A percentile compares a stretch with the other conserved stretches of the same genome.
These are phyloP conservation scores for Cordyceps militaris DNA, from an alignment of 2,329 filamentous ascomycete genomes.

Conservation along the genomic window DNA sequence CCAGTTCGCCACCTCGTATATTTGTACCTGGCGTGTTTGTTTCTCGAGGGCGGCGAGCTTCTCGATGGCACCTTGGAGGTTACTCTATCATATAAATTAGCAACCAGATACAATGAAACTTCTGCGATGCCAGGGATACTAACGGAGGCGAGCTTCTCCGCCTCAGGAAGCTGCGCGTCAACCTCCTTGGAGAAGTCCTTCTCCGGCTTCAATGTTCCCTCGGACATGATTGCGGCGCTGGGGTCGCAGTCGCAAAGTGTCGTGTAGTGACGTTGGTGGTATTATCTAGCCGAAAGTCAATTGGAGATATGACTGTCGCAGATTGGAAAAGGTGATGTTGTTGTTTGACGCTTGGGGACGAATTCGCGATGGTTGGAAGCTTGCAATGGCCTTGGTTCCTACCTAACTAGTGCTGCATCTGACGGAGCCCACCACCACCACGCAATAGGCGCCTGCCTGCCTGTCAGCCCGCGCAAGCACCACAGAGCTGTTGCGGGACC, in stretches of 20 bases:
- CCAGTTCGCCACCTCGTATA: not conserved
- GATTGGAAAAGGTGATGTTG: not conserved
- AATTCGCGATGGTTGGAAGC: slow-evolving; percentile 5
- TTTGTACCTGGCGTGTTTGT: slow-evolving; percentile 85
- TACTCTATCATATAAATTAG: slow-evolving; percentile 41
- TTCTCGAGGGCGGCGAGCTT: slow-evolving; percentile 91
- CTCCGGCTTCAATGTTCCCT: slow-evolving; percentile 81
- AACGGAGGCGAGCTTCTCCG: slow-evolving; percentile 83
- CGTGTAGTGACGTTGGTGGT: not conserved
- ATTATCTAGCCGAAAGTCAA: not conserved
- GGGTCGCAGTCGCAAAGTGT: slow-evolving; percentile 3
- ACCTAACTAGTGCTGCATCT: not conserved
- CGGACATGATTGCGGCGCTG: slow-evolving; percentile 56
- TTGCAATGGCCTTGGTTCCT: slow-evolving; percentile 3
- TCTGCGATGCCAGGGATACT: slow-evolving; percentile 27
- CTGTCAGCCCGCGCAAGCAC: slow-evolving; percentile 6
- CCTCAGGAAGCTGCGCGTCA: slow-evolving; percentile 84
- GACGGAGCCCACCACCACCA: slow-evolving; percentile 10
- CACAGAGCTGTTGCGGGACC: slow-evolving; percentile 3
- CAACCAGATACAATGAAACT: slow-evolving; percentile 12
- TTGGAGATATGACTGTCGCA: not conserved
- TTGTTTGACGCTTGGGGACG: not conserved
- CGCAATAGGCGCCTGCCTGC: slow-evolving; percentile 12
- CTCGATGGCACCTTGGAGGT: slow-evolving; percentile 83
- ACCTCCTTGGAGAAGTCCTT: slow-evolving; percentile 98